These are phyloP conservation scores for Fraxinus paxiana DNA, from an alignment of 305 asterid species.

Conservation along the genomic window DNA sequence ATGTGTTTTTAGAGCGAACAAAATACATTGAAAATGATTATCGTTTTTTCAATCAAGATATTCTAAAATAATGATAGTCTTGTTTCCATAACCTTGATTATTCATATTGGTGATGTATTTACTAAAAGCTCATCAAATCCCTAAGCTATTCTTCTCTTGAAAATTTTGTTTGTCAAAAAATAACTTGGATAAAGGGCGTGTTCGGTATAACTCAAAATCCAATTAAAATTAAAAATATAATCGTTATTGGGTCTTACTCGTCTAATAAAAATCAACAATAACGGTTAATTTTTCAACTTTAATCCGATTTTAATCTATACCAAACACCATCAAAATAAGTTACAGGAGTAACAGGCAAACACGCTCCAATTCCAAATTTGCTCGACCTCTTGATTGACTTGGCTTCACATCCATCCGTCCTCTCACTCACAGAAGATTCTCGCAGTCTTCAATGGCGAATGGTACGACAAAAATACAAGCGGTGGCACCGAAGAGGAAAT, in stretches of 20 bases:
- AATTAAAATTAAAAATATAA: no score
- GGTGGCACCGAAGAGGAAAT: slow-evolving; percentile 40
- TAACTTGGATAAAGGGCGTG: no score
- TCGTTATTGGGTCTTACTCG: no score
- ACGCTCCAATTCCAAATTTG: neutral
- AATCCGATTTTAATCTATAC: no score
- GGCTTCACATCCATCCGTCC: neutral
- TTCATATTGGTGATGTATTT: no score
- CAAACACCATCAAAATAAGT: neutral
- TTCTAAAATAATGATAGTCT: neutral
- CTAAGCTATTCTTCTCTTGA: neutral
- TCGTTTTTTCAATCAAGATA: neutral
- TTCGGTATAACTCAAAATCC: no score
- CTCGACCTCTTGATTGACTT: neutral
- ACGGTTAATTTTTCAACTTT: no score
- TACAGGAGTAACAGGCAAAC: neutral
- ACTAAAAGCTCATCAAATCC: neutral
- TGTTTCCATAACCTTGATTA: neutral
- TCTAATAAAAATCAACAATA: no score
- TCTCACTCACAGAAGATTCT: neutral
- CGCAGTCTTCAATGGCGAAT: slow-evolving; percentile 34
- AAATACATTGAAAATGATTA: neutral
- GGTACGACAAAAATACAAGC: slow-evolving; percentile 1
- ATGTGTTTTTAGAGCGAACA: neutral
- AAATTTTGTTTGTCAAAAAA: neutral